Base-by-base conservation (phyloP, 148 eudicot species). In the Camellia granthamiana region DNA sequence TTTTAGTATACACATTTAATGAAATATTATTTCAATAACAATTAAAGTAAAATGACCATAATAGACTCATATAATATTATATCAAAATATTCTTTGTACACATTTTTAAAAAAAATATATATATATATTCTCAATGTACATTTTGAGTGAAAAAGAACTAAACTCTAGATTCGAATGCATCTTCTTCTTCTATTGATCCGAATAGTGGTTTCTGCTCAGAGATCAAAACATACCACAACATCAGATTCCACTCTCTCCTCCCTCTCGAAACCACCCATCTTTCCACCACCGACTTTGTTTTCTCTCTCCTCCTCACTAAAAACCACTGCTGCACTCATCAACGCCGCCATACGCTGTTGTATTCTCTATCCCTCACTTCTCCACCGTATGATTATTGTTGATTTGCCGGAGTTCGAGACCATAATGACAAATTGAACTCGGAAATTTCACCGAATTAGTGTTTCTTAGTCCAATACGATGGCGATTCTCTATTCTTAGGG, bases 401-500 rank as follows among this genome's bases (percentile, higher is more conserved):
- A 82, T 65, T 72, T 73, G 43, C 5, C 13, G 30, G 81, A 82
- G 38, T 82, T 82, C 51, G 77, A 77, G 19, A 51, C 80, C 11
- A 56, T 82, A 30, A 38, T 73, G 60, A 73, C 78, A 47, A 16
- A 9, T 66, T 63, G 5, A 19, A 15, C 10, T 11, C 47, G 21
- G 1, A 30, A 52, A 11, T n/a, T 52, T 52, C 30, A 3, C 5
- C 72, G 61, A 8, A 0, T 52, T 30, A 18, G 52, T 0, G 63
- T 77, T 18, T 0, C 15, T 3, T 83, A 84, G 55, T 41, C 75
- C 13, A 67, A 83, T 44, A 10, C 65, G 62, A 80, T 83, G 47
- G 85, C 77, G 42, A 80, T 80, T 44, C 69, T 84, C 19, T 76
- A 76, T 72, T 84, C 86, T 41, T 80, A 81, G 1, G 86, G 83